These are phyloP conservation scores for Thraustochytrium sp. DNA, from an alignment of 352 stramenopile species.

Conservation along the genomic window DNA sequence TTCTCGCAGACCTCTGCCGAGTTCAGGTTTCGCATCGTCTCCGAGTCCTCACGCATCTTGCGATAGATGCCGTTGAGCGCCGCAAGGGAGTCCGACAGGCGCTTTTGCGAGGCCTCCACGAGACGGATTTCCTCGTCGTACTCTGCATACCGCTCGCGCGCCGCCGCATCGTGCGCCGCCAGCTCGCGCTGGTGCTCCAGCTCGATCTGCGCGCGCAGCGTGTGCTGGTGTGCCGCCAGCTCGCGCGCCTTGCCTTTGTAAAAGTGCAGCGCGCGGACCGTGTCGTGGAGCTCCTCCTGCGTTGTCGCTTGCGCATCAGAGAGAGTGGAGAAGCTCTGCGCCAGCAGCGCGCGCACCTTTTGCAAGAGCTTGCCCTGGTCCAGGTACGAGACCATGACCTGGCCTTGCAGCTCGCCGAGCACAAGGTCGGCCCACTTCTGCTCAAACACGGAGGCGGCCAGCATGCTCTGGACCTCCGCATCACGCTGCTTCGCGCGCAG, in stretches of 20 bases:
- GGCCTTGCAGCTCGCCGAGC: slow-evolving; percentile 71
- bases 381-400: slow-evolving; percentile 76
- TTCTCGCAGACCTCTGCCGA: slow-evolving; percentile 68
- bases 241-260: not conserved
- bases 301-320: slow-evolving; percentile 41
- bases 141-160: slow-evolving; percentile 59
- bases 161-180: slow-evolving; percentile 34
- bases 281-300: slow-evolving; percentile 51
- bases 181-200: slow-evolving; percentile 54
- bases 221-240: not conserved
- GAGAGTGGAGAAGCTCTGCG: slow-evolving; percentile 66
- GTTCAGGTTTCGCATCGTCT: slow-evolving; percentile 77
- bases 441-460: slow-evolving; percentile 69
- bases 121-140: slow-evolving; percentile 65
- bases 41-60: slow-evolving; percentile 81
- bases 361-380: slow-evolving; percentile 72
- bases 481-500: not conserved
- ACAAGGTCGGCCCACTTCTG: slow-evolving; percentile 82
- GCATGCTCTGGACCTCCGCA: slow-evolving; percentile 12
- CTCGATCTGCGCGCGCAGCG: slow-evolving; percentile 22
- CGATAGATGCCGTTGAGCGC: slow-evolving; percentile 84
- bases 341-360: slow-evolving; percentile 70
- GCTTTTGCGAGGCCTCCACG: slow-evolving; percentile 69
- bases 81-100: slow-evolving; percentile 84
- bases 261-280: slow-evolving; percentile 53